Evolutionary conservation across 441 rosid species (phyloP).

Genomic region (Codiaeum variegatum): DNA sequence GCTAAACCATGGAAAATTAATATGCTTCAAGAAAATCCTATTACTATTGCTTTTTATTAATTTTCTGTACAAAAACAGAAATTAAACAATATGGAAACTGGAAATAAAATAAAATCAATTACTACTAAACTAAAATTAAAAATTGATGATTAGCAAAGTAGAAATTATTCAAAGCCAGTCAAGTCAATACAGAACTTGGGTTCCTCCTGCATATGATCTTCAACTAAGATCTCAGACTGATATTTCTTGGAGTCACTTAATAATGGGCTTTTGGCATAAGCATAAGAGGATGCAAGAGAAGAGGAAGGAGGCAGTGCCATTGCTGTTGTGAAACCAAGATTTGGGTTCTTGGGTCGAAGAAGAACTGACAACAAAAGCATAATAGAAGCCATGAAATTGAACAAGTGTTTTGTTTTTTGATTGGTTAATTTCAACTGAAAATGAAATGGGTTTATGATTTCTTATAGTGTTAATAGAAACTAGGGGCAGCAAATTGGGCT

Average conservation of each 20-base stretch:
- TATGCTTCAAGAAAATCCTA: too few species aligned
- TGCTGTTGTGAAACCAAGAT: background rate
- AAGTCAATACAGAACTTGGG: background rate
- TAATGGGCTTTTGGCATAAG: background rate
- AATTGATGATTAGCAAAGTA: too few species aligned
- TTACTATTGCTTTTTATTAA: too few species aligned
- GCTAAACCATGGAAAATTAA: too few species aligned
- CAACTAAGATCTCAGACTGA: background rate
- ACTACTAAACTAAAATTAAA: too few species aligned
- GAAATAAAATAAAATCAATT: too few species aligned
- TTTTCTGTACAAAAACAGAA: too few species aligned
- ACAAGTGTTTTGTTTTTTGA: background rate
- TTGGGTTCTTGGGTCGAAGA: slow-evolving; percentile 2
- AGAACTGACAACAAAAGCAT: background rate
- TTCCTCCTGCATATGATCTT: background rate
- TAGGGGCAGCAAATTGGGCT: background rate
- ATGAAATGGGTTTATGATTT: background rate
- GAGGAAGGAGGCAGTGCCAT: background rate
- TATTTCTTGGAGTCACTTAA: background rate
- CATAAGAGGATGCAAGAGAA: background rate
- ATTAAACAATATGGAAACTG: too few species aligned
- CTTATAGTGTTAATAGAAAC: background rate
- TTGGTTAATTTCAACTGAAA: background rate
- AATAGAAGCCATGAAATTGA: background rate
- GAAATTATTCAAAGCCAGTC: background rate